Evolutionary conservation across 345 rosid genomes (phyloP), one percentile per base, ranked within the genome.

Genomic region (Odontarrhena argentea): DNA sequence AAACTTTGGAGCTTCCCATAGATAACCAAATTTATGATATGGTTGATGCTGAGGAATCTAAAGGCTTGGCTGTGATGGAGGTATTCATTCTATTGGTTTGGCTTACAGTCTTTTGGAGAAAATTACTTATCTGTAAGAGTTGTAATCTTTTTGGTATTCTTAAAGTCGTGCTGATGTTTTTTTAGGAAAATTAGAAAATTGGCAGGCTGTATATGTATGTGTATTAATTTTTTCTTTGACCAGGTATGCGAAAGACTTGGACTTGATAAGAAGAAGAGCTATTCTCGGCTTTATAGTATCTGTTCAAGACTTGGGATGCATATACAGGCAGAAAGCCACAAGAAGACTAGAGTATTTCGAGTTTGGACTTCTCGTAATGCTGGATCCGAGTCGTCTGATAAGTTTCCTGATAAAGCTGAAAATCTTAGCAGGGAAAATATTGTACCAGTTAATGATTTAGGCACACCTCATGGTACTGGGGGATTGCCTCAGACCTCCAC

Each of bases 211-310:
- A 51, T 50, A 28, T 51, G 48, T 71, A 28, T 51, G 48, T 71
- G 28, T 45, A n/a, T 48, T 37, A 66, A 37, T 11, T 62, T 43
- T 49, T 66, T 65, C 18, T 69, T 56, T 56, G 75, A 68, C 53
- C 85, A 94, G 96, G 87, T 87, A 15, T 84, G 87, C 50, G 85
- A 76, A 61, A 88, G 86, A 80, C 95, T 88, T 79, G 93, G 95
- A 26, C 75, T 94, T 80, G 88, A 85, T 69, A 87, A 85, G 78
- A 94, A 91, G 75, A 87, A 71, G 80, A 84, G 81, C 79, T 82
- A 90, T 69, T 65, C 85, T 75, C 83, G 96, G 73, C 70, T 87
- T 67, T 60, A 74, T 65, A 87, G 79, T 77, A 80, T 94, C 81
- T 69, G 83, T 68, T 65, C 81, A 13, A 87, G 78, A 82, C 84